Base-by-base conservation (phyloP, 768 basidiomycete genomes). In the Tulasnella sp. region DNA sequence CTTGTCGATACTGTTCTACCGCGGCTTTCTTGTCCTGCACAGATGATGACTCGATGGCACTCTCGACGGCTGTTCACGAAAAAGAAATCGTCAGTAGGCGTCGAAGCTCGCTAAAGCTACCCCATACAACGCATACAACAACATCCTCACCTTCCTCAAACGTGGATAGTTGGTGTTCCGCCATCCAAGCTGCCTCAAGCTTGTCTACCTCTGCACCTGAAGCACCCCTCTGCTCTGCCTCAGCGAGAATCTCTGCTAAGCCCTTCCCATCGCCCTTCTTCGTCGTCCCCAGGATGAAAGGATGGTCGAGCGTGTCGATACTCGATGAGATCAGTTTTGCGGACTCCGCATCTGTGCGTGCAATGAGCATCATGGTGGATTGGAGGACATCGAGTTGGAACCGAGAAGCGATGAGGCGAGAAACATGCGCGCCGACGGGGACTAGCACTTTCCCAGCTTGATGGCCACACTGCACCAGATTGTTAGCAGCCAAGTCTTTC, bases 391-490 rank as follows among this genome's bases (percentile, higher is more conserved):
- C 93, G 60, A 91, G 79, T 73, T 94, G 91, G 74, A 93, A 90
- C 19, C 92, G 83, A 27, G 90, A 78, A 10, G 92, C 81, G 63
- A 90, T 74, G 53, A 97, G 80, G 25, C 93, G 82, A 21, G 87
- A 85, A 62, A 89, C 74, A 66, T 93, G 92, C 12, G 89, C 85
- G 17, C 86, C 86, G 9, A 87, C 82, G 11, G 93, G 93, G 2
- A 96, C 92, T 57, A 97, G 78, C 24, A 94, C 90, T 71, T 96
- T 94, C 53, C 92, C 92, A 12, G 84, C 85, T 66, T 92, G 76
- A 74, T 92, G 90, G 25, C 91, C 89, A 68, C 90, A 91, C 80
- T 82, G 62, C 56, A 58, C 38, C 19, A 30, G 27, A 19, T 7
- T 7, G 7, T 22, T 52, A 34, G n/a, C n/a, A n/a, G n/a, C n/a